Evolutionary conservation across 2,329 filamentous ascomycete genomes (phyloP).

Genomic region (Arthrobotrys sphaeroides): DNA sequence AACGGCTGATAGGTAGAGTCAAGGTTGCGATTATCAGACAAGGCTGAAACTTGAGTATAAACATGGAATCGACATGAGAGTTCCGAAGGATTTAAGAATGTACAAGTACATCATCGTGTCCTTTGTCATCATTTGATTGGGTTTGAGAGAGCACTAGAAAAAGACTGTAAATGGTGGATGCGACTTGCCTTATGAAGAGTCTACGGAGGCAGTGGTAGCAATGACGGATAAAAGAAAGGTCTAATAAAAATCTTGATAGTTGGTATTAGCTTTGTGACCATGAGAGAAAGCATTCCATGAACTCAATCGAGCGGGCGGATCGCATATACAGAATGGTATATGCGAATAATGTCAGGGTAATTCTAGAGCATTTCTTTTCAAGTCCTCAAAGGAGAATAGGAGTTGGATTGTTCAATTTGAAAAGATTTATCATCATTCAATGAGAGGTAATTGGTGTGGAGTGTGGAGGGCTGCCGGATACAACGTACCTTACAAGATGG

Average conservation of each 20-base stretch:
- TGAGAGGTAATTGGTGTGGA: background rate
- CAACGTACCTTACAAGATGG: conserved; percentile 13
- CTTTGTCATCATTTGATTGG: conserved; percentile 51
- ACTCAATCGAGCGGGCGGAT: conserved; percentile 4
- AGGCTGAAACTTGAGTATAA: conserved; percentile 63
- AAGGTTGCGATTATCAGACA: too few species aligned
- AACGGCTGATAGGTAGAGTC: too few species aligned
- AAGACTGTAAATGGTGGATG: background rate
- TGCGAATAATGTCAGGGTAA: conserved; percentile 60
- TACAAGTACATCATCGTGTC: conserved; percentile 37
- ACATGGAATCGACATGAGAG: conserved; percentile 58
- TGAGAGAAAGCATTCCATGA: background rate
- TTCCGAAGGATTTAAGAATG: conserved; percentile 57
- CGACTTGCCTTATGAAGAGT: conserved; percentile 59
- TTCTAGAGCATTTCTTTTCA: conserved; percentile 59
- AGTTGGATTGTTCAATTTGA: conserved; percentile 63
- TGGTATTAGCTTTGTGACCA: conserved; percentile 1
- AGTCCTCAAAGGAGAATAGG: conserved; percentile 60
- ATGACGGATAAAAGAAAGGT: background rate
- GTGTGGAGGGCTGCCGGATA: background rate
- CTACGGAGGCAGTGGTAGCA: background rate
- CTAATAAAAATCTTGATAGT: background rate
- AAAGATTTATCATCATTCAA: conserved; percentile 60
- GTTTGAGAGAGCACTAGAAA: background rate
- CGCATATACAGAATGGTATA: too few species aligned